These are phyloP conservation scores for Platismatia glauca DNA, from an alignment of 495 filamentous ascomycete genomes.

Conservation along the genomic window DNA sequence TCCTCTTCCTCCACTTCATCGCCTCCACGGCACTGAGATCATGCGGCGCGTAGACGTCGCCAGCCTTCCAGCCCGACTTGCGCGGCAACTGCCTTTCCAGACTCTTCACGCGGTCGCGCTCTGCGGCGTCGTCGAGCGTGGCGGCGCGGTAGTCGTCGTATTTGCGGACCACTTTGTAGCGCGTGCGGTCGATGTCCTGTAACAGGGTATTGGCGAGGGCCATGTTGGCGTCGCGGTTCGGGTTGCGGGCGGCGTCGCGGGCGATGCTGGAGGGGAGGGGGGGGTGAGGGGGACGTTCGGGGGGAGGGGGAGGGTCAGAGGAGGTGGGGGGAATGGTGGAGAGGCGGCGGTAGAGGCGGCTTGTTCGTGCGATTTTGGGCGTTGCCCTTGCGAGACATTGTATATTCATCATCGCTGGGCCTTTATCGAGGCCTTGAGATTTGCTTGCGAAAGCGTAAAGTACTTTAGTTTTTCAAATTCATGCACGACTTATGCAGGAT, in stretches of 20 bases:
- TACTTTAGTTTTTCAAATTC: neutral
- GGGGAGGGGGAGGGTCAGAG: constrained; percentile 14
- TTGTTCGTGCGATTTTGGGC: neutral
- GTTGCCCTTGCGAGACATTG: neutral
- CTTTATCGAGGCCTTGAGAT: neutral
- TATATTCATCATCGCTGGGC: neutral
- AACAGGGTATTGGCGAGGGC: neutral
- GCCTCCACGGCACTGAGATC: constrained; percentile 71
- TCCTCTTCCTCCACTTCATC: constrained; percentile 53
- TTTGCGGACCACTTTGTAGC: neutral
- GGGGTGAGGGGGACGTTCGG: neutral
- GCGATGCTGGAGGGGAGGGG: constrained; percentile 1
- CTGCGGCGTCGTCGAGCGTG: constrained; percentile 17
- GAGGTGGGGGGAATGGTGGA: neutral
- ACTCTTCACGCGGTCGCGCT: constrained; percentile 9
- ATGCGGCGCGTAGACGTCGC: constrained; percentile 85
- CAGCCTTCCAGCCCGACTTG: constrained; percentile 47
- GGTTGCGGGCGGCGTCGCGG: neutral
- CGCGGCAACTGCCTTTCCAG: constrained; percentile 38
- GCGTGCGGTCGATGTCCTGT: neutral
- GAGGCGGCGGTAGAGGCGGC: neutral
- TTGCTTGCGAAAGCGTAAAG: neutral
- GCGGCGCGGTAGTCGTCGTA: neutral
- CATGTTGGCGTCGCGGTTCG: neutral
- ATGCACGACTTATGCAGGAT: neutral